Base-by-base conservation (phyloP, 1,284 basidiomycete genomes). In the Microbotryum saponariae region DNA sequence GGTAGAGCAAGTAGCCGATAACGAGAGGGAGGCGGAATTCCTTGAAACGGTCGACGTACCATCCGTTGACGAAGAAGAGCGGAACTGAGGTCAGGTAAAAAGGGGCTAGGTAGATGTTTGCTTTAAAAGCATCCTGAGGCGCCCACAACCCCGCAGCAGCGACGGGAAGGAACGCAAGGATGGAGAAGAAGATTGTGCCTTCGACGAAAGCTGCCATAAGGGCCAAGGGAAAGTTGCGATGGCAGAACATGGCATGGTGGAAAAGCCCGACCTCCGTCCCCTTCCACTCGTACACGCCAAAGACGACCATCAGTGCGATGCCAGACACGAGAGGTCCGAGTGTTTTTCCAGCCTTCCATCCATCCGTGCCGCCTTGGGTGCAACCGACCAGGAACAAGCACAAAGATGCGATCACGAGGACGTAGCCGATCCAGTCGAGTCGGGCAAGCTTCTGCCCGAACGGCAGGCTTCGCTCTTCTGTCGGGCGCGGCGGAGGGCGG, bases 161-260 rank as follows among this genome's bases (percentile, higher is more conserved):
- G 18, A 50, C 59, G 8, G 59, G 59, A 27, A 58, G 57, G 42
- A 58, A 58, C 14, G 55, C 31, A 4, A 31, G n/a, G 44, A 60
- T 48, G 14, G 48, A 42, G 21, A 64, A 54, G 33, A 56, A 64
- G 23, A 58, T 59, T 12, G 61, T 53, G 25, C 63, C 63, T 54
- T 64, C 63, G 59, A 61, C 54, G 33, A 52, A 33, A 29, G 56
- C 56, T 50, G 49, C 60, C 16, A 47, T 20, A 6, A 62, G 42
- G 18, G 56, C 60, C 12, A 62, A n/a, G 12, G 48, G 33, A 18
- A 63, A 63, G 54, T 63, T 63, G 25, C 62, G 58, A 33, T 59
- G 47, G 23, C 25, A 21, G 27, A 63, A 63, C 48, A 63, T 51
- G 20, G 51, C 62, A 49, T 63, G 62, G 46, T 59, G 58, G 21